phyloP scores from a whole-genome alignment of 164 flowering plant species.

The Berberis thunbergii region DNA sequence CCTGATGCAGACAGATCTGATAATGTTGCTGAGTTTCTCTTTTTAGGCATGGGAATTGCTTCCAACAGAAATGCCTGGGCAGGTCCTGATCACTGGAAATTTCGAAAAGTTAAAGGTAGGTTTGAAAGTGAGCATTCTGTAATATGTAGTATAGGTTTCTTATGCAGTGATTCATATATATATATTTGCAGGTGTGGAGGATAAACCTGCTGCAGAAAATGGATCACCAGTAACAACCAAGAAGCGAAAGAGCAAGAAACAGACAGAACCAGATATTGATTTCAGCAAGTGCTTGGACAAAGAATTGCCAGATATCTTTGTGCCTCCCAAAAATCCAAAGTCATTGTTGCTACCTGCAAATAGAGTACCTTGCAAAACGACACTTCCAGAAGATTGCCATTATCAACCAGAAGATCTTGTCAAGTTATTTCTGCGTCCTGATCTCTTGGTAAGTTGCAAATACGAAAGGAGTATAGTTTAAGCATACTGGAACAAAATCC shows the following conservation, averaged over 20 bases:
- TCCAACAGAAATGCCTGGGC: slow-evolving; percentile 94
- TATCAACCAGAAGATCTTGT: slow-evolving; percentile 95
- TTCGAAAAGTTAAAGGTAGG: slow-evolving; percentile 61
- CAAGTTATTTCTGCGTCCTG: slow-evolving; percentile 84
- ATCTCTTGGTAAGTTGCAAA: slow-evolving; percentile 47
- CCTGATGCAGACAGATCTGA: slow-evolving; percentile 49
- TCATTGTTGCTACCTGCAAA: slow-evolving; percentile 61
- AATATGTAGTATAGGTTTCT: background rate
- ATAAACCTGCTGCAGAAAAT: slow-evolving; percentile 26
- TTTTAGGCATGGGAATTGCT: slow-evolving; percentile 44
- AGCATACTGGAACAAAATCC: no score
- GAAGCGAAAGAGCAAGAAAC: slow-evolving; percentile 46
- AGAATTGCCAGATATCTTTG: slow-evolving; percentile 58
- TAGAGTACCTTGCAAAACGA: slow-evolving; percentile 48
- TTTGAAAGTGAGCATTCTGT: background rate
- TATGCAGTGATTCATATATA: background rate
- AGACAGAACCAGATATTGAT: slow-evolving; percentile 49
- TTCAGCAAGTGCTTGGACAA: slow-evolving; percentile 50
- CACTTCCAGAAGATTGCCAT: slow-evolving; percentile 95
- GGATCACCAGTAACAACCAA: slow-evolving; percentile 39
- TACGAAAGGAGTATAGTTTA: no score
- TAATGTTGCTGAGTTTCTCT: slow-evolving; percentile 48
- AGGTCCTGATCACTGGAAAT: slow-evolving; percentile 99
- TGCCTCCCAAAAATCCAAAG: slow-evolving; percentile 78
- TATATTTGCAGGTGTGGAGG: slow-evolving; percentile 35